Percentiles rank a stretch among this genome's conserved stretches.
Evolutionary conservation across 2,329 filamentous ascomycete species (phyloP).

Genomic region (Sordariomycetes sp.): DNA sequence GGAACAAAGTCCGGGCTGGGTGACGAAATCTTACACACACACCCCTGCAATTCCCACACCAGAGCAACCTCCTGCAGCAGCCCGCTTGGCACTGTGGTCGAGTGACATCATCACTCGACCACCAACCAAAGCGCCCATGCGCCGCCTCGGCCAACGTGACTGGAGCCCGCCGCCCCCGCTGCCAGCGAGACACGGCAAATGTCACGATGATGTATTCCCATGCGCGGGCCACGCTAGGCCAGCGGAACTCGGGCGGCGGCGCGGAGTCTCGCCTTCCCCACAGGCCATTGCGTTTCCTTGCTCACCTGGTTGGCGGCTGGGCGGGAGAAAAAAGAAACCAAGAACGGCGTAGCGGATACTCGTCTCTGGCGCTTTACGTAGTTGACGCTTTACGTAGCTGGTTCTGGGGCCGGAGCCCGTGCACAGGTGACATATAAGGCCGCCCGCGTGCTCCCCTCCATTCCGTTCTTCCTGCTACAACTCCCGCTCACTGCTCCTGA

Average conservation of each 20-base stretch:
- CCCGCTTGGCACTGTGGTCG: not conserved
- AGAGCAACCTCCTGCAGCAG: not conserved
- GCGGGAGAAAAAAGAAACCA: not conserved
- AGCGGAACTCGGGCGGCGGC: not conserved
- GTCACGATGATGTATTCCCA: conserved; percentile 5
- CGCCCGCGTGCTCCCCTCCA: not conserved
- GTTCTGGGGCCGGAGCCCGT: not conserved
- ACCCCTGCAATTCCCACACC: not conserved
- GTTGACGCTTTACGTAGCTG: not conserved
- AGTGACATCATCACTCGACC: not conserved
- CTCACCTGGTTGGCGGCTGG: not conserved
- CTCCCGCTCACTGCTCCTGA: not conserved
- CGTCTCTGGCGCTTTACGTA: not conserved
- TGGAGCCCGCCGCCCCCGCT: not conserved
- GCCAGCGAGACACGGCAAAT: not conserved
- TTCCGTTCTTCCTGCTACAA: not conserved
- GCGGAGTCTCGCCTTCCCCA: not conserved
- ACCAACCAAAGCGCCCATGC: not conserved
- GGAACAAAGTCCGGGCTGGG: not conserved
- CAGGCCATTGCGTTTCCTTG: not conserved
- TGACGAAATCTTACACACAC: not conserved
- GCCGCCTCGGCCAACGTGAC: not conserved
- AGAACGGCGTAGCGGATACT: not conserved
- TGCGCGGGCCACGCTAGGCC: not conserved
- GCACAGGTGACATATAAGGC: not conserved